phyloP scores from a whole-genome alignment of 305 asterid species.

The Solanum hybrid region DNA sequence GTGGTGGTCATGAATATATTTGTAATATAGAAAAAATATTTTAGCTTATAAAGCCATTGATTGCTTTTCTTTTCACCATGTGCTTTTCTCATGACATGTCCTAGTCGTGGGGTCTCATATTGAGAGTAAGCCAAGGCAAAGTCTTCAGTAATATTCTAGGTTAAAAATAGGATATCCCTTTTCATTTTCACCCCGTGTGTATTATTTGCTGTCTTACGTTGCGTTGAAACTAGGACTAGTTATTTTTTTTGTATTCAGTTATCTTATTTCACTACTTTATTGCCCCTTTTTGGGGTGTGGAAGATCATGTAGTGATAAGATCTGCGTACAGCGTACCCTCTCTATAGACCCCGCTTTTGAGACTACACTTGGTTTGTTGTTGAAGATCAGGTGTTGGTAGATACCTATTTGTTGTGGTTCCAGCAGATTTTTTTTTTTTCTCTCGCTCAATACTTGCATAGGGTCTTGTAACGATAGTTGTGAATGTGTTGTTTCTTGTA shows the following conservation, averaged over 20 bases:
- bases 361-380: neutral
- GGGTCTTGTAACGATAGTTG: neutral
- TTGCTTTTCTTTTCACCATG: neutral
- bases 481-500: neutral
- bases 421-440: neutral
- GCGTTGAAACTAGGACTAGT: neutral
- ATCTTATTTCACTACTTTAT: neutral
- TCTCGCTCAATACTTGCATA: neutral
- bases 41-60: neutral
- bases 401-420: neutral
- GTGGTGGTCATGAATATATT: neutral
- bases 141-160: neutral
- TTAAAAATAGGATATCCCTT: neutral
- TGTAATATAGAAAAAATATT: neutral
- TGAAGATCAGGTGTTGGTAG: neutral
- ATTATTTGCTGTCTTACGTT: neutral
- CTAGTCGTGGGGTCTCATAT: constrained; percentile 15
- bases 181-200: neutral
- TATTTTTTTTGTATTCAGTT: neutral
- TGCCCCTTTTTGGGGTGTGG: neutral
- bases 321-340: neutral
- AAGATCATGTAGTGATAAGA: neutral
- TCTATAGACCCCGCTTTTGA: neutral
- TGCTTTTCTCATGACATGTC: constrained; percentile 7
- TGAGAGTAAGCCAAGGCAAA: neutral